A percentile compares a stretch with the other conserved stretches of the same genome.
Conservation (phyloP, 2,329 filamentous ascomycete genomes). For the Trichophyton benhamiae region DNA sequence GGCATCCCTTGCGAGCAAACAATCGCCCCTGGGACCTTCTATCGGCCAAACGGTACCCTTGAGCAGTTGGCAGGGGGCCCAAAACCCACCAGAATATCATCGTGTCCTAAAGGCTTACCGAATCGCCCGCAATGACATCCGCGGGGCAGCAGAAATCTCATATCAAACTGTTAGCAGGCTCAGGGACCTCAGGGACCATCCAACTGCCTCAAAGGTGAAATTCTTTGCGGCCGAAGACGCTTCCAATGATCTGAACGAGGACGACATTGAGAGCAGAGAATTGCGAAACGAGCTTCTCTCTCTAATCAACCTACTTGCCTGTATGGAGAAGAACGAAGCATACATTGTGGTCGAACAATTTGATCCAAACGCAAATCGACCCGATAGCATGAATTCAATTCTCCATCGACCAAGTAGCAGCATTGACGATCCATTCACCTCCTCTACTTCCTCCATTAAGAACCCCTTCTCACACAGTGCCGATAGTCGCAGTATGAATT, state of each 20-base stretch:
- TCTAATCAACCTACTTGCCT: constrained; percentile 84
- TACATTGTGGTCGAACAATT: constrained; percentile 51
- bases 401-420: neutral
- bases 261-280: constrained; percentile 39
- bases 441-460: neutral
- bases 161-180: constrained; percentile 45
- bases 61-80: constrained; percentile 8
- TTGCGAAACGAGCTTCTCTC: constrained; percentile 63
- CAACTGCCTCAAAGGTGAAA: constrained; percentile 23
- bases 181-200: constrained; percentile 24
- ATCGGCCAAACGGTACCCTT: neutral
- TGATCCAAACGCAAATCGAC: constrained; percentile 12
- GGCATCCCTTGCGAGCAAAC: constrained; percentile 55
- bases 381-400: constrained; percentile 29
- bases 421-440: neutral
- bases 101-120: constrained; percentile 88
- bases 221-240: constrained; percentile 22
- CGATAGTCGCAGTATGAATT: neutral
- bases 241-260: constrained; percentile 17
- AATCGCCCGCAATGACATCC: constrained; percentile 71
- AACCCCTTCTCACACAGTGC: neutral
- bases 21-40: constrained; percentile 44
- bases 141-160: constrained; percentile 54
- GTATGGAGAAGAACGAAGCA: constrained; percentile 66
- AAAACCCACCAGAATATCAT: constrained; percentile 56